These are phyloP conservation scores for Triticum monococcum DNA, from an alignment of 176 grass and related monocot species.

Conservation along the genomic window DNA sequence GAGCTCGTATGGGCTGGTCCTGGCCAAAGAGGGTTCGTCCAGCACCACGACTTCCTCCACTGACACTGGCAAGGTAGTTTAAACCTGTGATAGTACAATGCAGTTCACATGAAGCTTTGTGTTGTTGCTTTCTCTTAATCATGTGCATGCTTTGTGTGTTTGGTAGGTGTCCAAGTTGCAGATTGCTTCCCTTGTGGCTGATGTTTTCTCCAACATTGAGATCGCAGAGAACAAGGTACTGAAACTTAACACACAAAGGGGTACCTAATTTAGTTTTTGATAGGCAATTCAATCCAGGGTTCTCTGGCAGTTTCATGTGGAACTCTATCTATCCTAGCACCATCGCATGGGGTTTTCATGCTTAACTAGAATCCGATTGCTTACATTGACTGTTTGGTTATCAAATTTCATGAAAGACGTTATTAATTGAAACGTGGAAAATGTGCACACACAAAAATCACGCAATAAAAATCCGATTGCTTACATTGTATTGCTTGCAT, in stretches of 20 bases:
- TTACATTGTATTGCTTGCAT: not conserved
- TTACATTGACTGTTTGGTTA: not conserved
- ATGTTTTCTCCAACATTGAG: conserved; percentile 74
- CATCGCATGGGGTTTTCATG: not conserved
- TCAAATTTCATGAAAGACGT: not conserved
- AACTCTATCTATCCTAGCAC: not conserved
- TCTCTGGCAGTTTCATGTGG: not conserved
- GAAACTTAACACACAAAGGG: not conserved
- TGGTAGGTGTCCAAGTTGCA: conserved; percentile 72
- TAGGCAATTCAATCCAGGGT: not conserved
- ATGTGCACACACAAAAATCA: not conserved
- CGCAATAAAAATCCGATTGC: not conserved
- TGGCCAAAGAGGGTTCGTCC: conserved; percentile 51
- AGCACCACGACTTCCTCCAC: conserved; percentile 8
- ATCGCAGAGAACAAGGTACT: conserved; percentile 90
- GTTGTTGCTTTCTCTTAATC: not conserved
- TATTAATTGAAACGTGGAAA: not conserved
- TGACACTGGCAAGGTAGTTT: conserved; percentile 49
- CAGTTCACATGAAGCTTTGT: not conserved
- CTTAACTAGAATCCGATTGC: not conserved
- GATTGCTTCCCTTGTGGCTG: conserved; percentile 83
- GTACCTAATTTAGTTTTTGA: not conserved
- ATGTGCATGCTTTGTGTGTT: conserved; percentile 2
- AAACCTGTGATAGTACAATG: not conserved
- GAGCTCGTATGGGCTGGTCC: conserved; percentile 62